These are phyloP conservation scores for Neoscytalidium dimidiatum DNA, from an alignment of 2,329 filamentous ascomycete species.

Conservation along the genomic window DNA sequence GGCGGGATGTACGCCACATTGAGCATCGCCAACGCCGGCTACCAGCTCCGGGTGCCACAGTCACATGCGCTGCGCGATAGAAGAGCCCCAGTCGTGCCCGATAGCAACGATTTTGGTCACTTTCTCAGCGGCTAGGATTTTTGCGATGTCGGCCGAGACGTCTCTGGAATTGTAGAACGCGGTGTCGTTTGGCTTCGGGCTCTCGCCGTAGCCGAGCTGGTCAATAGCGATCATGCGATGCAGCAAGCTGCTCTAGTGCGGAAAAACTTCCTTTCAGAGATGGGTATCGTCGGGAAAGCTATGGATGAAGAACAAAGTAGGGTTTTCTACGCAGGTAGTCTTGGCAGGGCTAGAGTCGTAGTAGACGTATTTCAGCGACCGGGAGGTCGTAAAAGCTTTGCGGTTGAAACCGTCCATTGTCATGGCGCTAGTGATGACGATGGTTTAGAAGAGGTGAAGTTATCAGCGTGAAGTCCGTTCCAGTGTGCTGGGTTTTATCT, in stretches of 20 bases:
- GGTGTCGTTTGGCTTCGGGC: constrained; percentile 26
- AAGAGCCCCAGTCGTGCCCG: constrained; percentile 55
- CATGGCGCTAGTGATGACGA: too few relatives aligned
- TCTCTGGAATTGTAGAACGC: constrained; percentile 3
- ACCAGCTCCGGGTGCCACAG: constrained; percentile 45
- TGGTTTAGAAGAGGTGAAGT: too few relatives aligned
- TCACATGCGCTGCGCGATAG: constrained; percentile 43
- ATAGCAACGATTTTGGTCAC: constrained; percentile 37
- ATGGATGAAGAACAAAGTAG: constrained; percentile 40
- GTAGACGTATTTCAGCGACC: constrained; percentile 22
- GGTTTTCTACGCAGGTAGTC: neutral
- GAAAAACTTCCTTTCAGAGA: constrained; percentile 46
- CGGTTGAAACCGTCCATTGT: constrained; percentile 17
- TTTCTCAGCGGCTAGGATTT: constrained; percentile 25
- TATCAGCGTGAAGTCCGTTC: too few relatives aligned
- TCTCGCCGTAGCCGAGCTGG: constrained; percentile 36
- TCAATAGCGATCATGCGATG: constrained; percentile 40
- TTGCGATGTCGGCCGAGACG: constrained; percentile 18
- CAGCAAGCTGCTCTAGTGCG: constrained; percentile 37
- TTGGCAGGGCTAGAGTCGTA: constrained; percentile 3
- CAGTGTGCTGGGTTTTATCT: too few relatives aligned
- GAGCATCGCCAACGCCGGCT: constrained; percentile 43
- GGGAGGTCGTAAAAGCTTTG: constrained; percentile 17
- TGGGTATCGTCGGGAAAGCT: constrained; percentile 50
- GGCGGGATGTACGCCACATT: constrained; percentile 47